phyloP scores from a whole-genome alignment of 768 basidiomycete genomes.

The Suillus bovinus region DNA sequence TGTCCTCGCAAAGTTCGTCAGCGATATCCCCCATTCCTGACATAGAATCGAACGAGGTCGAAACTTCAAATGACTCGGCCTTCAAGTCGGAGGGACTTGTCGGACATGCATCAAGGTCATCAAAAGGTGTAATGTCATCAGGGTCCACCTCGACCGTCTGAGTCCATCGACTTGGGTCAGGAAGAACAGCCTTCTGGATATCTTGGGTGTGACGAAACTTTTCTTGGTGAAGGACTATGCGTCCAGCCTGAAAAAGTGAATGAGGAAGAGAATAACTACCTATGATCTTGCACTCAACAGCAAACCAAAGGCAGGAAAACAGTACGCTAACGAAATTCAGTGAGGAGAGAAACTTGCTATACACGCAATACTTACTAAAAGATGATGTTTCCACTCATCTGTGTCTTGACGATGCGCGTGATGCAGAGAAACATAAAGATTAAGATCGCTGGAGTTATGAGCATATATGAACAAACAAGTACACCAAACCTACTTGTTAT shows the following conservation, averaged over 20 bases:
- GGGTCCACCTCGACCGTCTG: background rate
- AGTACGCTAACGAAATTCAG: background rate
- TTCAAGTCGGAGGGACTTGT: background rate
- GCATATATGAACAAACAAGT: background rate
- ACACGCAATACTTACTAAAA: constrained; percentile 20
- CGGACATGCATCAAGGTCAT: background rate
- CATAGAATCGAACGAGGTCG: background rate
- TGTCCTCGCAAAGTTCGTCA: background rate
- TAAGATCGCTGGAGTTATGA: constrained; percentile 14
- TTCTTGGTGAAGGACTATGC: background rate
- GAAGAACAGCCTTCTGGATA: background rate
- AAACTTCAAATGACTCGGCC: background rate
- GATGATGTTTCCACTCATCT: constrained; percentile 20
- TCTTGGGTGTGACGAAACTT: background rate
- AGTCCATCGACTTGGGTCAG: background rate
- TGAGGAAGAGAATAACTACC: background rate
- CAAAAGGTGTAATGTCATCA: background rate
- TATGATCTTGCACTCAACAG: background rate
- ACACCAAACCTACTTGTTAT: constrained; percentile 17
- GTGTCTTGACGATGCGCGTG: constrained; percentile 13
- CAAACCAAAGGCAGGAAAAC: background rate
- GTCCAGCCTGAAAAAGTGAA: background rate
- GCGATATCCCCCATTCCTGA: background rate
- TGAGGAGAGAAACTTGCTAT: background rate
- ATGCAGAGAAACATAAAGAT: constrained; percentile 21